These are phyloP conservation scores for Panicum virgatum DNA, from an alignment of 202 grass and related monocot species.

Conservation along the genomic window DNA sequence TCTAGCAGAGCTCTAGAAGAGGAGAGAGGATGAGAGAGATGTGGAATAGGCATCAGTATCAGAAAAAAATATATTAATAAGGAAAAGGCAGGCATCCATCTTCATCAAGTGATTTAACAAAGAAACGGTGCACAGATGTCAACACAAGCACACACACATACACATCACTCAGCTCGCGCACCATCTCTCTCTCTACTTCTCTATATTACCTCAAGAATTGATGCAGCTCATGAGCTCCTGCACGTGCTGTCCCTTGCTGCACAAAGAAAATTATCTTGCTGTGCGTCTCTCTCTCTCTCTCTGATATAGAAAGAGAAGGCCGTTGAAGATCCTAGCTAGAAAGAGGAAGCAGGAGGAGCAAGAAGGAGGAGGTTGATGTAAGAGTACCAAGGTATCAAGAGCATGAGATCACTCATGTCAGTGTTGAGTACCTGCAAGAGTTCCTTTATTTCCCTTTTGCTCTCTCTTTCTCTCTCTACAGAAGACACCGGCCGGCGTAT, in stretches of 20 bases:
- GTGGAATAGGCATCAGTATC: conserved; percentile 63
- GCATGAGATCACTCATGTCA: conserved; percentile 80
- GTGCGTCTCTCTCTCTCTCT: conserved; percentile 13
- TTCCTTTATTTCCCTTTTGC: conserved; percentile 61
- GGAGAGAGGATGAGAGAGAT: conserved; percentile 43
- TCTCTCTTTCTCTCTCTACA: conserved; percentile 43
- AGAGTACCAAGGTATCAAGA: conserved; percentile 46
- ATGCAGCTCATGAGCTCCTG: conserved; percentile 40
- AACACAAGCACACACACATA: conserved; percentile 44
- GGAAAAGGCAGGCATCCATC: conserved; percentile 71
- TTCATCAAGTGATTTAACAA: conserved; percentile 99
- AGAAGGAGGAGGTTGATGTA: conserved; percentile 43
- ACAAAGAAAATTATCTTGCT: conserved; percentile 25
- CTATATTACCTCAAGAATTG: conserved; percentile 47
- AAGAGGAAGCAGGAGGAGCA: conserved; percentile 47
- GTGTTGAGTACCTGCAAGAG: conserved; percentile 63
- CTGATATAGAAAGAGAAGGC: conserved; percentile 22
- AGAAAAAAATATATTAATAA: conserved; percentile 44
- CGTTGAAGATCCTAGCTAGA: conserved; percentile 56
- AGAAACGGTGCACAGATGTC: conserved; percentile 57
- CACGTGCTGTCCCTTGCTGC: conserved; percentile 38
- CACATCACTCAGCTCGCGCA: conserved; percentile 45
- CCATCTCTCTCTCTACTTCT: conserved; percentile 30
- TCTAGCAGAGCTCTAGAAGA: conserved; percentile 20
- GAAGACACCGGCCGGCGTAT: conserved; percentile 54